Evolutionary conservation across 2,329 filamentous ascomycete genomes (phyloP).

Genomic region (Cylindrodendrum hubeiense): DNA sequence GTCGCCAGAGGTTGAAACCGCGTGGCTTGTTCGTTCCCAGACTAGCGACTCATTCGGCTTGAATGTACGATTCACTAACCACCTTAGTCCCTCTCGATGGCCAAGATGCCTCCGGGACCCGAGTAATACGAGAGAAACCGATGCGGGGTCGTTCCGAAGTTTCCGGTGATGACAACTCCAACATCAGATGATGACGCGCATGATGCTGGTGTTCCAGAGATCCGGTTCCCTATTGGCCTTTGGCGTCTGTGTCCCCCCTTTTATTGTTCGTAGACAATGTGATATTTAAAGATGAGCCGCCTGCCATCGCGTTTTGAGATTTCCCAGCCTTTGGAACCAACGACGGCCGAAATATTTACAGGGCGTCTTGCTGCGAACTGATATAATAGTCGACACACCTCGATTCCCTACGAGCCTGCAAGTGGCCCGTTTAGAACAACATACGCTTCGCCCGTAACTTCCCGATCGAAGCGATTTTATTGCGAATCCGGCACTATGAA

Average conservation of each 20-base stretch:
- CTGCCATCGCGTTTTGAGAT: neutral
- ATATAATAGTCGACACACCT: neutral
- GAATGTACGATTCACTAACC: neutral
- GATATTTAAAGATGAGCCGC: neutral
- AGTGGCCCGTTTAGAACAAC: neutral
- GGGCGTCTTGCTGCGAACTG: neutral
- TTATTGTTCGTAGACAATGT: neutral
- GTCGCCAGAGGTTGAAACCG: neutral
- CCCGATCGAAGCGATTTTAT: neutral
- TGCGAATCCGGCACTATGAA: constrained; percentile 28
- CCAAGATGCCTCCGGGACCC: neutral
- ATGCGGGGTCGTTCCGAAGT: constrained; percentile 3
- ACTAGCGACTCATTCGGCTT: neutral
- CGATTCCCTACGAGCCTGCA: neutral
- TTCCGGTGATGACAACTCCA: constrained; percentile 1
- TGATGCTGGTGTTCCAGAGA: neutral
- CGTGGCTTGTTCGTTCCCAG: neutral
- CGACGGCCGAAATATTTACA: too few relatives aligned
- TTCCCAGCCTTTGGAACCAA: neutral
- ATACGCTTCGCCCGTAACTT: neutral
- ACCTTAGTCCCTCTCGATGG: neutral
- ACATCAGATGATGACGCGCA: constrained; percentile 4
- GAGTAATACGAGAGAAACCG: neutral
- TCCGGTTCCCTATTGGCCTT: neutral
- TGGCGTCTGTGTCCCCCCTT: neutral